A percentile compares a stretch with the other conserved stretches of the same genome.
These are phyloP conservation scores for Apiotrichum porosum DNA, from an alignment of 1,284 basidiomycete genomes.

Conservation along the genomic window DNA sequence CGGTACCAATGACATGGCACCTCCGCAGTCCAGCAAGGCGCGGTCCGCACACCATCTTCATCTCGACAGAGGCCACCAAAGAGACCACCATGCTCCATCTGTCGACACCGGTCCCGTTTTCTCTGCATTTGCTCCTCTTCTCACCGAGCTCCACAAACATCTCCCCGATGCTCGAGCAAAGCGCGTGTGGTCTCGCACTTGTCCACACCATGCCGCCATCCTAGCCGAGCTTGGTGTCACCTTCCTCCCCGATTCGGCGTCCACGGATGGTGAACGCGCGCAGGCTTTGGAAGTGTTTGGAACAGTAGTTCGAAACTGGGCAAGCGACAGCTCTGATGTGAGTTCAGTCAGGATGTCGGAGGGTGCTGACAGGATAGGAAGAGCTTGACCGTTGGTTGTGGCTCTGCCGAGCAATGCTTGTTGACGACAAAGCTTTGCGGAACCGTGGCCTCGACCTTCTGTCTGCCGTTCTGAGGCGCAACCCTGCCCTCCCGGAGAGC, in stretches of 20 bases:
- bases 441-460: constrained; percentile 35
- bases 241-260: constrained; percentile 28
- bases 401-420: constrained; percentile 34
- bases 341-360: not conserved
- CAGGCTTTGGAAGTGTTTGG: constrained; percentile 44
- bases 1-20: not conserved
- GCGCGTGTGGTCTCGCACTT: constrained; percentile 39
- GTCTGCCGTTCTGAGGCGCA: constrained; percentile 26
- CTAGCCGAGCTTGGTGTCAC: constrained; percentile 39
- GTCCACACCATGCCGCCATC: constrained; percentile 41
- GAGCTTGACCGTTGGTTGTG: constrained; percentile 42
- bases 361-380: constrained; percentile 12
- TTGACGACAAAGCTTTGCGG: constrained; percentile 31
- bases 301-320: constrained; percentile 37
- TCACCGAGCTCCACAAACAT: constrained; percentile 38
- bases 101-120: constrained; percentile 12
- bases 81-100: too few relatives aligned
- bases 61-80: not conserved
- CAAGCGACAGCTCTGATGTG: constrained; percentile 32
- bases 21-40: too few relatives aligned
- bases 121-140: constrained; percentile 39
- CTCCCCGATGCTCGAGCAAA: constrained; percentile 38
- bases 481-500: constrained; percentile 24
- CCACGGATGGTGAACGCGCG: constrained; percentile 34
- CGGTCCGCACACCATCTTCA: not conserved